A percentile compares a stretch with the other conserved stretches of the same genome.
phyloP scores from a whole-genome alignment of 2,329 filamentous ascomycete genomes.

The Fusarium mexicanum region DNA sequence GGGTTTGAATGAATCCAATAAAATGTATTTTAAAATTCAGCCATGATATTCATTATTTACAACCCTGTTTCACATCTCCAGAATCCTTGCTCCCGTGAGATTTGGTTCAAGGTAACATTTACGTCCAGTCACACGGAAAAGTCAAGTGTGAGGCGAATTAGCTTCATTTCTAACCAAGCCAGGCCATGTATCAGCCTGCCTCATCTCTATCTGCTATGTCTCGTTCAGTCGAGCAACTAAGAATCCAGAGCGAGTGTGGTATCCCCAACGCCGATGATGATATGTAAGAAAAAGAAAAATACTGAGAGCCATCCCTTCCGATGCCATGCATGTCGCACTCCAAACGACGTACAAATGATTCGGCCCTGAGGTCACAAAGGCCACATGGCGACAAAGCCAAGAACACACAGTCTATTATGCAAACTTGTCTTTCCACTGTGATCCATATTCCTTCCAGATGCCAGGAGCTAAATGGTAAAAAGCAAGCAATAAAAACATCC shows the following conservation, averaged over 20 bases:
- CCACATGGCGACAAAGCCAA: constrained; percentile 21
- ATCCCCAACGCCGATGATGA: constrained; percentile 40
- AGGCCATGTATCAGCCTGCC: constrained; percentile 21
- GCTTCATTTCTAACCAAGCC: constrained; percentile 49
- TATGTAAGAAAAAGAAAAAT: constrained; percentile 20
- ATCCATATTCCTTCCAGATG: constrained; percentile 31
- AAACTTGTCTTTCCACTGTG: constrained; percentile 36
- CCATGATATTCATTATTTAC: neutral
- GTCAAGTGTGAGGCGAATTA: constrained; percentile 41
- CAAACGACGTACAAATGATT: constrained; percentile 38
- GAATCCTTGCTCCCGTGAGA: neutral
- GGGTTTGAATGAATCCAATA: neutral
- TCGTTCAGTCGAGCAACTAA: constrained; percentile 9
- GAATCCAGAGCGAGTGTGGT: constrained; percentile 42
- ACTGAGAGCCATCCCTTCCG: constrained; percentile 32
- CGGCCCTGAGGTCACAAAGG: constrained; percentile 17
- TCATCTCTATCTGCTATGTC: constrained; percentile 34
- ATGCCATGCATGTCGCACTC: constrained; percentile 39
- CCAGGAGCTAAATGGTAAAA: constrained; percentile 30
- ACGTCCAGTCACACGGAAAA: neutral
- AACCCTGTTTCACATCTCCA: too few relatives aligned
- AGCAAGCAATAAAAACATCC: constrained; percentile 11
- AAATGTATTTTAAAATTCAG: neutral
- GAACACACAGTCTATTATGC: constrained; percentile 34
- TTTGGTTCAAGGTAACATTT: neutral